Evolutionary conservation across 2,329 filamentous ascomycete genomes (phyloP), one percentile per base, ranked within the genome.

Genomic region (Tolypocladium nubicola): DNA sequence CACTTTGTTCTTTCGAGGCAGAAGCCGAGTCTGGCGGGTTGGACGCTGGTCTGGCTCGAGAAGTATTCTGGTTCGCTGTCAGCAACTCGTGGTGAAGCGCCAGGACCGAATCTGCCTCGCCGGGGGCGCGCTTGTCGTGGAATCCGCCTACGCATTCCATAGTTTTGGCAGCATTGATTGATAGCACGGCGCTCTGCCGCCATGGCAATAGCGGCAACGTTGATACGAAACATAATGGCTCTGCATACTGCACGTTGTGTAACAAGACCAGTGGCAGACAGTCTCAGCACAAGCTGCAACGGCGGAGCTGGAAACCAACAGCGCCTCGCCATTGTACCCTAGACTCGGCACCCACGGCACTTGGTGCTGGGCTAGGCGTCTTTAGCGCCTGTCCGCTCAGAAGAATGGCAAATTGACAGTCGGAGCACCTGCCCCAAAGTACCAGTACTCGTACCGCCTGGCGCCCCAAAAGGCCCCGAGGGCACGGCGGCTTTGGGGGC

Each of bases 321-420:
- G 53, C 14, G 54, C 45, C 45, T 19, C 45, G 13, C 8, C 16
- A 19, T n/a, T 7, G 47, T 35, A 33, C 30, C 30, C 47, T 50
- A 23, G 50, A 21, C 56, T 63, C 67, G 67, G 67, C 63, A 67
- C 61, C 60, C 61, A 68, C 67, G 67, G 67, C 66, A 68, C 61
- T 63, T 67, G 60, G 60, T 64, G 59, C 60, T 59, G 56, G 59
- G 59, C 56, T 54, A 60, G 53, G 59, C 58, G 59, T 56, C 50
- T 14, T 52, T 60, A 61, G 60, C 59, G 59, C 55, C 21, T 45
- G 0, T 38, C 11, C 19, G 47, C 47, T n/a, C 14, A 35, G 2
- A 30, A 50, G 11, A 2, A n/a, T 33, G 16, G 43, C 38, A 45
- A 19, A 21, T n/a, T 33, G 54, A 49, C 38, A 38, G 33, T 19